phyloP scores from a whole-genome alignment of 2,329 filamentous ascomycete genomes.

The Aspergillus unguis region DNA sequence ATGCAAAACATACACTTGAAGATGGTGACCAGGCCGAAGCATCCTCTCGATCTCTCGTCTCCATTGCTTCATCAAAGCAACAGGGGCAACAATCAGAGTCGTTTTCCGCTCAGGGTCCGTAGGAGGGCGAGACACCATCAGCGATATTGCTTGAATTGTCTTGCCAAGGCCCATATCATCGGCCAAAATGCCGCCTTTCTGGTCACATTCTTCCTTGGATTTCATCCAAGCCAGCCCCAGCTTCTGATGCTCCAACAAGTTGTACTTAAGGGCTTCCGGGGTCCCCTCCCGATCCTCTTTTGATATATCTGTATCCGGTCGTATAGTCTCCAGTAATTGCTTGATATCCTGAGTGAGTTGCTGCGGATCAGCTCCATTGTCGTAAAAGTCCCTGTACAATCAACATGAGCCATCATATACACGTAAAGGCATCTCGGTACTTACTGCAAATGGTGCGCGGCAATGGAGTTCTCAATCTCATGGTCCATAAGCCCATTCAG shows the following conservation, averaged over 20 bases:
- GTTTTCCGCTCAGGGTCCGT: slow-evolving; percentile 60
- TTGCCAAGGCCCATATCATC: slow-evolving; percentile 85
- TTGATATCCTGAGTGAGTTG: slow-evolving; percentile 65
- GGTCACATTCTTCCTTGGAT: slow-evolving; percentile 65
- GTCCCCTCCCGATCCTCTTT: slow-evolving; percentile 64
- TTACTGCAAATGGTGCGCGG: too few relatives aligned
- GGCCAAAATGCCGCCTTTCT: slow-evolving; percentile 72
- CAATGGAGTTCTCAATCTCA: background rate
- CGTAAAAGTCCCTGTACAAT: slow-evolving; percentile 19
- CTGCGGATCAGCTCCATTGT: slow-evolving; percentile 42
- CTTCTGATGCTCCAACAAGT: slow-evolving; percentile 78
- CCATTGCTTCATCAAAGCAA: slow-evolving; percentile 81
- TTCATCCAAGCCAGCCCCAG: slow-evolving; percentile 74
- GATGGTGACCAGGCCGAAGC: slow-evolving; percentile 55
- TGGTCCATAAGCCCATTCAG: background rate
- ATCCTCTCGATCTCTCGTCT: slow-evolving; percentile 72
- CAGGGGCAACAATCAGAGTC: slow-evolving; percentile 77
- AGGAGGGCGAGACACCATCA: slow-evolving; percentile 69
- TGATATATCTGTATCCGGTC: slow-evolving; percentile 65
- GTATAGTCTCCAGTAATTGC: slow-evolving; percentile 67
- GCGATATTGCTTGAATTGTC: slow-evolving; percentile 75
- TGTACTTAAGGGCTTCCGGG: slow-evolving; percentile 64
- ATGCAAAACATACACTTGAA: slow-evolving; percentile 69
- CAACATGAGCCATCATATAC: background rate
- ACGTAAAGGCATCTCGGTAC: background rate